Base-by-base conservation (phyloP, 176 grass and related monocot species). In the Paspalum notatum region DNA sequence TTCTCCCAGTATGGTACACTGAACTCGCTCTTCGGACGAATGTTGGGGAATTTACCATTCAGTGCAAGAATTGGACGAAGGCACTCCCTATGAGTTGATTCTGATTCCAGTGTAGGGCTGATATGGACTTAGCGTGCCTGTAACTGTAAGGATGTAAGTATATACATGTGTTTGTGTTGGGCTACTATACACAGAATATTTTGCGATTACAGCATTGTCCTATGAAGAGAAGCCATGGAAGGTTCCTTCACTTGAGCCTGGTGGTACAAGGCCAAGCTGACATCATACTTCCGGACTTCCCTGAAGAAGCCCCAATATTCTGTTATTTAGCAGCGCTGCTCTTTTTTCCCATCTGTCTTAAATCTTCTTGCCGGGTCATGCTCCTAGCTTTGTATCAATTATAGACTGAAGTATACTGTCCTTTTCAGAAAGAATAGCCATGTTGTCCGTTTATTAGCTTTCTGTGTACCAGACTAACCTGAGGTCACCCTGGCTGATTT, bases 1-100 rank as follows among this genome's bases (percentile, higher is more conserved):
- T 72, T 72, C n/a, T n/a, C n/a, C 32, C 88, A 90, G 88, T 59
- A 86, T 67, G 66, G 56, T 61, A 58, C 32, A 21, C 66, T 44
- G 65, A 42, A 32, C 42, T 59, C 15, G 57, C n/a, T 50, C 24
- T 50, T 21, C 18, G n/a, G 56, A 38, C 4, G 37, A n/a, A 46
- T 82, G 8, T 70, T 27, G 66, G 75, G 47, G 75, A 15, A 51
- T 40, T 50, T 32, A 41, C 15, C 4, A 41, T 57, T 44, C 12
- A 24, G 38, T 68, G 60, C 17, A 52, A 41, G 14, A 62, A 64
- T 39, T 51, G 20, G 48, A 68, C 22, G n/a, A 17, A 80, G 49
- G 26, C 7, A 9, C 20, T 2, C 24, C 20, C 77, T 7, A 37
- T 20, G 24, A 22, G 32, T 53, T 79, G n/a, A 53, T 61, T 81